phyloP scores from a whole-genome alignment of 2,329 filamentous ascomycete species.

The Penicillium occitanis region DNA sequence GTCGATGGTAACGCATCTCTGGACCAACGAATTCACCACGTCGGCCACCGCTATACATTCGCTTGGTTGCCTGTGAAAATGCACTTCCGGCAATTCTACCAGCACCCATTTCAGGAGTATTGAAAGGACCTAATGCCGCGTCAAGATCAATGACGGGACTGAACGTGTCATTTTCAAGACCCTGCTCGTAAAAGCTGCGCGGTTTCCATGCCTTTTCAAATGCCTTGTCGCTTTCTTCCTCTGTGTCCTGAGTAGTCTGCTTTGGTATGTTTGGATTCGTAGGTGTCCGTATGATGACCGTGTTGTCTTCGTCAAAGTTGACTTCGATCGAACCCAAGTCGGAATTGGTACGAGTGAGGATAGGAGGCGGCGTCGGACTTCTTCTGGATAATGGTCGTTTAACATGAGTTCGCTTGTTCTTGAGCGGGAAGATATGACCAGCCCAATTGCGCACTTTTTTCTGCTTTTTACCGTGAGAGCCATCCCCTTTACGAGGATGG shows the following conservation, averaged over 20 bases:
- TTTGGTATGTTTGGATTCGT: constrained; percentile 37
- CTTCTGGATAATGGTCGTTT: constrained; percentile 43
- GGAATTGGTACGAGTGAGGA: constrained; percentile 41
- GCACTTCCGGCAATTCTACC: constrained; percentile 34
- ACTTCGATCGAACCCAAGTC: constrained; percentile 46
- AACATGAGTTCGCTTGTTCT: constrained; percentile 46
- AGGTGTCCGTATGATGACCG: constrained; percentile 48
- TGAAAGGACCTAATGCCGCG: constrained; percentile 87
- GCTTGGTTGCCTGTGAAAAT: constrained; percentile 42
- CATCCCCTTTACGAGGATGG: not conserved
- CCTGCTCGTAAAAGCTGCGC: constrained; percentile 46
- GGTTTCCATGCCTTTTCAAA: constrained; percentile 46
- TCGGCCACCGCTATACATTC: constrained; percentile 52
- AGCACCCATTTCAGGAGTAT: constrained; percentile 59
- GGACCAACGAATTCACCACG: constrained; percentile 48
- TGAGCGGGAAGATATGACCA: constrained; percentile 52
- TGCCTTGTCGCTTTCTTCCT: constrained; percentile 22
- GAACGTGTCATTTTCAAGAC: constrained; percentile 61
- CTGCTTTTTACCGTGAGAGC: constrained; percentile 50
- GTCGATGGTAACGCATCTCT: constrained; percentile 52
- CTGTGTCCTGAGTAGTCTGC: not conserved
- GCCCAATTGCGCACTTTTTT: constrained; percentile 72
- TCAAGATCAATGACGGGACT: constrained; percentile 91
- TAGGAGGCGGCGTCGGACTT: constrained; percentile 48
- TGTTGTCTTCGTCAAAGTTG: constrained; percentile 52